A percentile compares a stretch with the other conserved stretches of the same genome.
Evolutionary conservation across 1,284 basidiomycete species (phyloP).

Genomic region (Microbotryomycetes sp.): DNA sequence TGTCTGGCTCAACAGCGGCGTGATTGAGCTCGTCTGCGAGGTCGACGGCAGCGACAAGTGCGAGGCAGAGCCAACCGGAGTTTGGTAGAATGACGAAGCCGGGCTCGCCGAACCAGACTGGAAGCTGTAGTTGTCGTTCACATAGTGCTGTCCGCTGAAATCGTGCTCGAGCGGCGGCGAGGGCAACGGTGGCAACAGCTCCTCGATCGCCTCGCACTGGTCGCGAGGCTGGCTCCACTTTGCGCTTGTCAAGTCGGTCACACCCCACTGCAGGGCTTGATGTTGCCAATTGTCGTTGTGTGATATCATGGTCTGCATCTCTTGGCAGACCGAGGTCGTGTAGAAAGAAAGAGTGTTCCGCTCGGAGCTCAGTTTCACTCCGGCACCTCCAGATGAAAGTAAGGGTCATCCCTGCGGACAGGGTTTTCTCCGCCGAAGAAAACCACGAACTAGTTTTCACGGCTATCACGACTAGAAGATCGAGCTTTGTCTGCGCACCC

Average conservation of each 20-base stretch:
- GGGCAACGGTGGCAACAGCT: not conserved
- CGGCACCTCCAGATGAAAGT: too few species aligned
- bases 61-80: not conserved
- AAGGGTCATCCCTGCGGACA: too few species aligned
- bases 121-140: not conserved
- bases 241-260: not conserved
- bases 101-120: not conserved
- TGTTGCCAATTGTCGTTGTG: not conserved
- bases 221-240: not conserved
- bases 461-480: too few species aligned
- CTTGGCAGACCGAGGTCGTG: too few species aligned
- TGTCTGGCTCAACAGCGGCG: not conserved
- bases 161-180: not conserved
- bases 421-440: too few species aligned
- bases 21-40: not conserved
- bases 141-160: not conserved
- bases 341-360: too few species aligned
- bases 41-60: not conserved
- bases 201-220: not conserved
- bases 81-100: not conserved
- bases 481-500: too few species aligned
- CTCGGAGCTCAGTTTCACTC: too few species aligned
- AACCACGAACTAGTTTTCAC: too few species aligned
- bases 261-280: not conserved
- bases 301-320: not conserved